Evolutionary conservation across 2,329 filamentous ascomycete genomes (phyloP), one percentile per base, ranked within the genome.

Genomic region (Trichoderma arundinaceum): DNA sequence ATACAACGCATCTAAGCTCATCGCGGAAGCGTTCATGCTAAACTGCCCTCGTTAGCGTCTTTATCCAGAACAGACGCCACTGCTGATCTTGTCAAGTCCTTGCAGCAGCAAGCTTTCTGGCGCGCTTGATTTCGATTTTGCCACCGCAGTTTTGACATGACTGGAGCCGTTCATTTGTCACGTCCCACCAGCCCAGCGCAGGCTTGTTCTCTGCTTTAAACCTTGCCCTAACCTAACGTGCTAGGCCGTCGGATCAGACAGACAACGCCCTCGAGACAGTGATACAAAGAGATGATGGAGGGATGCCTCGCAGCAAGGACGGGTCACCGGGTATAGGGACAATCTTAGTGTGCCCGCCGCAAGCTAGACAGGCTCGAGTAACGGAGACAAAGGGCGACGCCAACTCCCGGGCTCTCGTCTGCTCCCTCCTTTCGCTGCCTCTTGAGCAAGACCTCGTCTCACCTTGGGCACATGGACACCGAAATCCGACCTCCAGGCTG

Each of bases 391-490:
- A 54, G 49, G 43, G 32, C 60, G 32, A 32, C 38, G 46, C 32
- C 59, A 52, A 61, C 48, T 52, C 17, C 48, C 38, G 46, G 58
- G 19, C 41, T 61, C 58, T 61, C 49, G 48, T 53, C n/a, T 13
- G 49, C 33, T 15, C n/a, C 22, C 22, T 44, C 48, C 22, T 7
- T 19, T 19, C 12, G 48, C 35, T 43, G 35, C 4, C 28, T 19
- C 22, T 38, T 32, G 28, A 17, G 49, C 17, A 12, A 4, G 48
- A 35, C 39, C 48, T 41, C 38, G 39, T 62, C 59, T 62, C 59
- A 62, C 49, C 59, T 53, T 43, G 58, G 38, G 49, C 59, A 52
- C 59, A 53, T 53, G 39, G 59, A 53, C 49, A 44, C 59, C 49
- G 38, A 48, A 12, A 28, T 22, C 54, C 22, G n/a, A 9, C 22